phyloP scores from a whole-genome alignment of 495 filamentous ascomycete species.

The Trichoderma asperelloides region DNA sequence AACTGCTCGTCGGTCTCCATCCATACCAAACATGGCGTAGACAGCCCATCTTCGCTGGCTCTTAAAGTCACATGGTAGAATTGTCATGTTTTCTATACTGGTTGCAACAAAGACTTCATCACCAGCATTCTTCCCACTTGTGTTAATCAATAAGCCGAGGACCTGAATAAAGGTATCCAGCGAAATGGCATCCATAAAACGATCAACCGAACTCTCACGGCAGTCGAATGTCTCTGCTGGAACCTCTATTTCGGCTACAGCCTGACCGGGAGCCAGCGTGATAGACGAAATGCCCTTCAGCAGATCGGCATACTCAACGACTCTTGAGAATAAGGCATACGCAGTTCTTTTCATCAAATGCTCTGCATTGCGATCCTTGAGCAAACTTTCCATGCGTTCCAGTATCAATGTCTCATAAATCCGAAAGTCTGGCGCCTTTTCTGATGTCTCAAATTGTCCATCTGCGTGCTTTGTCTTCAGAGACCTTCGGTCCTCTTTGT shows the following conservation, averaged over 20 bases:
- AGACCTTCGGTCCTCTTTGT: background rate
- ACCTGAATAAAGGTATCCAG: constrained; percentile 30
- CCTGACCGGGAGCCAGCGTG: constrained; percentile 3
- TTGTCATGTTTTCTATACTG: constrained; percentile 14
- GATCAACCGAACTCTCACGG: constrained; percentile 18
- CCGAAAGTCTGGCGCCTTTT: background rate
- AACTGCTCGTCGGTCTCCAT: constrained; percentile 14
- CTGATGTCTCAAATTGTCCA: background rate
- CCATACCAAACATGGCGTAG: constrained; percentile 18
- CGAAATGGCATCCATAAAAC: constrained; percentile 17
- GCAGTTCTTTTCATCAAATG: constrained; percentile 10
- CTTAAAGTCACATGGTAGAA: constrained; percentile 18
- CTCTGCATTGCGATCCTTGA: constrained; percentile 8
- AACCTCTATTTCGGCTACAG: constrained; percentile 16
- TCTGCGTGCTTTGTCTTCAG: background rate
- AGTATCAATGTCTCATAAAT: constrained; percentile 9
- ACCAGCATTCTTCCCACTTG: constrained; percentile 10
- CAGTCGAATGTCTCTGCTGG: background rate
- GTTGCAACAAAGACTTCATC: constrained; percentile 23
- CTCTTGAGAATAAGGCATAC: constrained; percentile 10
- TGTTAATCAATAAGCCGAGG: constrained; percentile 27
- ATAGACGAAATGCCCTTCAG: constrained; percentile 20
- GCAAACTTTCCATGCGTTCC: constrained; percentile 9
- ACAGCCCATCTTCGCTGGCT: constrained; percentile 18
- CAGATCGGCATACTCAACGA: constrained; percentile 17